These are phyloP conservation scores for Trichoderma sp. DNA, from an alignment of 2,329 filamentous ascomycete genomes.

Conservation along the genomic window DNA sequence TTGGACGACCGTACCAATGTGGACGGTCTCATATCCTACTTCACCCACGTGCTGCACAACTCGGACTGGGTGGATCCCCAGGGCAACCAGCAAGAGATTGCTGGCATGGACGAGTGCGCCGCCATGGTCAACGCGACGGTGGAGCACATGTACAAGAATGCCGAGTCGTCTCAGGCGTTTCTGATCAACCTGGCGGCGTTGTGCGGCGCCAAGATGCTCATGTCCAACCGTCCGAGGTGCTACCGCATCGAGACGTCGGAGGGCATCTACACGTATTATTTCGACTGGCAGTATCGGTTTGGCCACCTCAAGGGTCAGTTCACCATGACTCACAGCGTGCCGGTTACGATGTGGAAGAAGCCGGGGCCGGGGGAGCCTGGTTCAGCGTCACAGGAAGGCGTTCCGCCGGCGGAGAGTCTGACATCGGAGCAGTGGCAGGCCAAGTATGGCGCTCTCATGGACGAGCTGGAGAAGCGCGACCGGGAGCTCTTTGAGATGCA, in stretches of 20 bases:
- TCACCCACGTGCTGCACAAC: constrained; percentile 48
- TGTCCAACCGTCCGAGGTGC: constrained; percentile 40
- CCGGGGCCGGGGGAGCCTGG: constrained; percentile 24
- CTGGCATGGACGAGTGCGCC: constrained; percentile 50
- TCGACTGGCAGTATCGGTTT: constrained; percentile 54
- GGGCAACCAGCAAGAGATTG: constrained; percentile 42
- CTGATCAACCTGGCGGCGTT: constrained; percentile 58
- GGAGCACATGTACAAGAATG: constrained; percentile 49
- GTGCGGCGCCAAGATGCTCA: constrained; percentile 51
- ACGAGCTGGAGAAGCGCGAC: constrained; percentile 57
- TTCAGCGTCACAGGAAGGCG: constrained; percentile 12
- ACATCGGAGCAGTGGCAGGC: constrained; percentile 47
- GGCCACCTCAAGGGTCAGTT: constrained; percentile 53
- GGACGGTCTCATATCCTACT: constrained; percentile 54
- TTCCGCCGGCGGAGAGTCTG: constrained; percentile 24
- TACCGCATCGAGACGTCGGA: constrained; percentile 43
- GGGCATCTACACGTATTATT: constrained; percentile 46
- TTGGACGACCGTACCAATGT: constrained; percentile 51
- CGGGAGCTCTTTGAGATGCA: constrained; percentile 47
- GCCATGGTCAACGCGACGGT: constrained; percentile 54
- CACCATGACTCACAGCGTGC: constrained; percentile 49
- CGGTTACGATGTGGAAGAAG: constrained; percentile 41
- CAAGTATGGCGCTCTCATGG: constrained; percentile 56
- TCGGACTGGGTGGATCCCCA: constrained; percentile 51
- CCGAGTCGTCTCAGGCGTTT: constrained; percentile 52